Evolutionary conservation across 352 stramenopile genomes (phyloP).

Genomic region (Pythium monospermum): DNA sequence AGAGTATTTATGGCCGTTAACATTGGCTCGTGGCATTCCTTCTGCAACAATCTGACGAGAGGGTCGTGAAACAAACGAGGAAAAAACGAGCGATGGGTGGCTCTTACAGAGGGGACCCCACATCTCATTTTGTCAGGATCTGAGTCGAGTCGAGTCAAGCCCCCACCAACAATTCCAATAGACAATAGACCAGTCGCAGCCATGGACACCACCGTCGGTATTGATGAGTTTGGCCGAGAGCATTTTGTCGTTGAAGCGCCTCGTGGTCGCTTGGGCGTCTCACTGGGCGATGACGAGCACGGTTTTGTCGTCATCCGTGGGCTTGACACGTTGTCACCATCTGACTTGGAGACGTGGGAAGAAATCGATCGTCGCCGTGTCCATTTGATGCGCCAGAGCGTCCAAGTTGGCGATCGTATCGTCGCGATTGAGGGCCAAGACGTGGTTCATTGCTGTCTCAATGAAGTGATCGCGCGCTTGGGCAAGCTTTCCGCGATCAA

Average conservation of each 20-base stretch:
- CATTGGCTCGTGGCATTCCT: too few relatives aligned
- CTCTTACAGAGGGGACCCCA: too few relatives aligned
- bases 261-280: slow-evolving; percentile 45
- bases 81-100: too few relatives aligned
- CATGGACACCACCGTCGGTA: slow-evolving; percentile 24
- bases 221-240: slow-evolving; percentile 46
- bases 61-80: too few relatives aligned
- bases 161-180: too few relatives aligned
- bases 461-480: slow-evolving; percentile 41
- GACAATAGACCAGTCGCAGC: neutral
- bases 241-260: slow-evolving; percentile 42
- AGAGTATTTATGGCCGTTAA: too few relatives aligned
- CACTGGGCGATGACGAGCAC: slow-evolving; percentile 39
- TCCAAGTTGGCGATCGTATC: slow-evolving; percentile 44
- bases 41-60: too few relatives aligned
- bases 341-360: slow-evolving; percentile 25
- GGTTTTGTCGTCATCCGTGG: slow-evolving; percentile 44
- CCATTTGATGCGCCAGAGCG: slow-evolving; percentile 24
- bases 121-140: too few relatives aligned
- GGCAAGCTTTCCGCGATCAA: slow-evolving; percentile 33
- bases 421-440: slow-evolving; percentile 44
- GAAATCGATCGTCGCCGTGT: slow-evolving; percentile 31
- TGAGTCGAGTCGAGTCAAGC: too few relatives aligned
- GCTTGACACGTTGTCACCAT: slow-evolving; percentile 22
- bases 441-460: slow-evolving; percentile 34